Conservation (phyloP, 2,329 filamentous ascomycete species). For the Metarhizium robertsii region DNA sequence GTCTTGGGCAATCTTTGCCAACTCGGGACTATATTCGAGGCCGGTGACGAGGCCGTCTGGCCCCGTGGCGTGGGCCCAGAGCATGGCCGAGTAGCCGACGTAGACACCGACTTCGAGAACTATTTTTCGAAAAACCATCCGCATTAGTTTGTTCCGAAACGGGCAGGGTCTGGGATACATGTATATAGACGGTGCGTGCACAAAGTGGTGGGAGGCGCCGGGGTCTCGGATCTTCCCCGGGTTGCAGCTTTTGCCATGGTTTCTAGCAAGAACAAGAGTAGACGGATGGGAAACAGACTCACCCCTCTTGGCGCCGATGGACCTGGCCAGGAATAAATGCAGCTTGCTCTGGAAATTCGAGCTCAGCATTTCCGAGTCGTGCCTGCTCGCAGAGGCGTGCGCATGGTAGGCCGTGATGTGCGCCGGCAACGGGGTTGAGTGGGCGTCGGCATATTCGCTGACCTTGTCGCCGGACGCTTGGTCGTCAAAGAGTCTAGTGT, state of each 20-base stretch:
- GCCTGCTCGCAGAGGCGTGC: conserved; percentile 12
- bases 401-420: conserved; percentile 34
- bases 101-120: conserved; percentile 42
- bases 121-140: conserved; percentile 9
- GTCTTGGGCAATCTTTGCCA: too few species aligned
- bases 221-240: too few species aligned
- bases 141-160: too few species aligned
- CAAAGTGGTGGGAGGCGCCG: too few species aligned
- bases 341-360: conserved; percentile 32
- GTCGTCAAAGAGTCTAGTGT: conserved; percentile 28
- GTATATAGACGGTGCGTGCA: too few species aligned
- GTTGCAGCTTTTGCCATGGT: too few species aligned
- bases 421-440: conserved; percentile 32
- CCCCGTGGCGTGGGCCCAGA: conserved; percentile 38
- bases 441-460: conserved; percentile 30
- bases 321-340: conserved; percentile 16
- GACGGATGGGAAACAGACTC: too few species aligned
- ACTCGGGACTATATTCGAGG: too few species aligned
- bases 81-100: conserved; percentile 37
- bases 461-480: conserved; percentile 30
- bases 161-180: too few species aligned
- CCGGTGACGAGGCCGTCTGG: conserved; percentile 28
- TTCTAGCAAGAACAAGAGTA: too few species aligned
- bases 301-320: too few species aligned
- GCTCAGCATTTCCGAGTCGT: conserved; percentile 28